Base-by-base conservation (phyloP, 2,329 filamentous ascomycete genomes). In the Xylariaceae sp. region DNA sequence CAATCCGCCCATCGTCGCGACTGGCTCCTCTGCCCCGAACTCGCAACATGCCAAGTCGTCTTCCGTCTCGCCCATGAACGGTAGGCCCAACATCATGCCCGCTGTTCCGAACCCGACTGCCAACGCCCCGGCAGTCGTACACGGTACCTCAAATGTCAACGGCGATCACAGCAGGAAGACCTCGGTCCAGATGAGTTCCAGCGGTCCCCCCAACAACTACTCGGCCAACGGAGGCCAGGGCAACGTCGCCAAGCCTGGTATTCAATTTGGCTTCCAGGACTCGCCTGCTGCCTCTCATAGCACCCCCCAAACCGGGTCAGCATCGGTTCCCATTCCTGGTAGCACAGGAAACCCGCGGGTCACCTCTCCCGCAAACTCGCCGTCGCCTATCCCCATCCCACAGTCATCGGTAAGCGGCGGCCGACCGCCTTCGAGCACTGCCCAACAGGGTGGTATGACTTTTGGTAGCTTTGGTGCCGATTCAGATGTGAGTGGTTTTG, bases 301-400 rank as follows among this genome's bases (percentile, higher is more conserved):
- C 64, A 76, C 72, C 31, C 80, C 83, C 11, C 74, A 80, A 50
- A 59, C 63, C 13, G 14, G 16, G 43, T 61, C 61, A 45, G 64
- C 75, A 44, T 71, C 68, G 23, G 80, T 74, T 46, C 68, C 66
- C 60, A 86, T 76, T 61, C 78, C 77, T 53, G 60, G 71, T 29
- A 21, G 31, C 59, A n/a, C n/a, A n/a, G 52, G 72, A 67, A 80
- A 84, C 54, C 82, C 83, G 42, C 77, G 84, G 50, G 75, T 90
- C 32, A 79, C 80, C 30, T 94, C 89, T 29, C 92, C 92, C 5
- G 80, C 84, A 31, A 81, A 83, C 47, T 95, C 90, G 29, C 92
- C 92, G 4, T 90, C 86, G 26, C 92, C 92, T 4, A 96, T 96
- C 49, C 90, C 92, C 19, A n/a, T n/a, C n/a, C 85, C 92, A 19